A percentile compares a stretch with the other conserved stretches of the same genome.
Conservation (phyloP, 116 monocot genomes). For the Phalaenopsis hybrid region DNA sequence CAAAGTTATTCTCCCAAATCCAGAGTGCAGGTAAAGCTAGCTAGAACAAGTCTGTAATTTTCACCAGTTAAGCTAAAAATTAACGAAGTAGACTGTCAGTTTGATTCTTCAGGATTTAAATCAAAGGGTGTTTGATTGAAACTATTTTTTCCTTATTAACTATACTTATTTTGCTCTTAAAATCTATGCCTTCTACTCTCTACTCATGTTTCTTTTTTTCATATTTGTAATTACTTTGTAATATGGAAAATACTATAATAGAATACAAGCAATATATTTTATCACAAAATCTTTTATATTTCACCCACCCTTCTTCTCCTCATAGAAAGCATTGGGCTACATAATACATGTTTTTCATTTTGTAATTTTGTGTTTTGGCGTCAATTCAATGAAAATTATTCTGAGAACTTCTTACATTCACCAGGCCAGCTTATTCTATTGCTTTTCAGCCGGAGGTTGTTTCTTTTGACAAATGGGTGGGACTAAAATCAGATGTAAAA, state of each 20-base stretch:
- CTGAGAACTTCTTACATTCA: constrained; percentile 12
- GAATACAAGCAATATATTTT: background rate
- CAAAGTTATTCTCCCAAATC: constrained; percentile 80
- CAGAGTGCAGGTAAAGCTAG: constrained; percentile 61
- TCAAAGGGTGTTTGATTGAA: background rate
- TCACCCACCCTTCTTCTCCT: background rate
- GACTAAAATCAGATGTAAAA: constrained; percentile 49
- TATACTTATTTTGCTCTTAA: background rate
- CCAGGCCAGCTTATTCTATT: constrained; percentile 58
- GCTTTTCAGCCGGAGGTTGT: constrained; percentile 61
- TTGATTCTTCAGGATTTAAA: background rate
- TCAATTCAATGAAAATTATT: constrained; percentile 6
- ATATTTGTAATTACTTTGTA: background rate
- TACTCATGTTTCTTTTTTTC: background rate
- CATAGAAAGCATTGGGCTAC: background rate
- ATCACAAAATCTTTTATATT: background rate
- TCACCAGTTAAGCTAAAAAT: background rate
- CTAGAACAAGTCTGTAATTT: background rate
- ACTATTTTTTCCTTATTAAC: background rate
- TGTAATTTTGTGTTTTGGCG: background rate
- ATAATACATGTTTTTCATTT: background rate
- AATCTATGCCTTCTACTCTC: background rate
- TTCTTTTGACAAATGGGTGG: constrained; percentile 61
- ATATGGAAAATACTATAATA: background rate
- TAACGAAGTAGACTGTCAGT: background rate